Percentiles rank a stretch among this genome's conserved stretches.
phyloP scores from a whole-genome alignment of 2,329 filamentous ascomycete species.

The Thelonectria blattea region DNA sequence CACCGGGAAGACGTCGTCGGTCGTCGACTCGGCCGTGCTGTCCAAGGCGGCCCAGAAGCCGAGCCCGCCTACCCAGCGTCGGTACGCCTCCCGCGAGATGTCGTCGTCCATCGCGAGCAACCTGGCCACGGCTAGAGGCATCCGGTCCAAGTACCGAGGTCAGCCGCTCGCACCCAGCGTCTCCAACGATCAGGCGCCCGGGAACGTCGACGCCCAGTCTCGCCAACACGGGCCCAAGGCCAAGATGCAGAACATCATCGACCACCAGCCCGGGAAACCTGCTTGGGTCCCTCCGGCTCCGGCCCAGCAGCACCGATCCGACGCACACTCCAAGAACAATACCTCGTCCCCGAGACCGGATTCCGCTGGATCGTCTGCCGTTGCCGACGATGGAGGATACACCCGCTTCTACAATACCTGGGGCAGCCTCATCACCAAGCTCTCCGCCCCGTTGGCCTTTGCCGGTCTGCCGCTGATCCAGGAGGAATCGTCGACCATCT shows the following conservation, averaged over 20 bases:
- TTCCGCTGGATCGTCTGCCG: slow-evolving; percentile 4
- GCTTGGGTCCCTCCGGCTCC: slow-evolving; percentile 56
- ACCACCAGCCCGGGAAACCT: slow-evolving; percentile 58
- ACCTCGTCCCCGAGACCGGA: slow-evolving; percentile 38
- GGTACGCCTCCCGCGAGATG: slow-evolving; percentile 68
- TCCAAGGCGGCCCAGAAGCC: slow-evolving; percentile 38
- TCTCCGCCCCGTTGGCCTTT: slow-evolving; percentile 91
- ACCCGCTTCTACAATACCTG: slow-evolving; percentile 92
- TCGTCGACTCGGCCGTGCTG: slow-evolving; percentile 27
- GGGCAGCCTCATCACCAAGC: slow-evolving; percentile 83
- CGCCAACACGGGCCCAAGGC: slow-evolving; percentile 56
- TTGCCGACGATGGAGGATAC: slow-evolving; percentile 75
- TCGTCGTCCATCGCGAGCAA: slow-evolving; percentile 89
- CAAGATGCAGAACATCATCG: slow-evolving; percentile 63
- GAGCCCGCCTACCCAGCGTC: slow-evolving; percentile 49
- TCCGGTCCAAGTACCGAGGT: slow-evolving; percentile 67
- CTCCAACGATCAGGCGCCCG: slow-evolving; percentile 75
- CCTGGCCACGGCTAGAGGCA: slow-evolving; percentile 83
- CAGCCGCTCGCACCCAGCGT: slow-evolving; percentile 75
- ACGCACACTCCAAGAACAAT: slow-evolving; percentile 34
- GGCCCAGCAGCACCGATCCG: slow-evolving; percentile 31
- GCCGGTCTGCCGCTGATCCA: slow-evolving; percentile 81
- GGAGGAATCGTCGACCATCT: slow-evolving; percentile 51
- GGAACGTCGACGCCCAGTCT: slow-evolving; percentile 66
- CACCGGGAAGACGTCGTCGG: slow-evolving; percentile 29